Base-by-base conservation (phyloP, 257 asterid species). In the Lantana camara region DNA sequence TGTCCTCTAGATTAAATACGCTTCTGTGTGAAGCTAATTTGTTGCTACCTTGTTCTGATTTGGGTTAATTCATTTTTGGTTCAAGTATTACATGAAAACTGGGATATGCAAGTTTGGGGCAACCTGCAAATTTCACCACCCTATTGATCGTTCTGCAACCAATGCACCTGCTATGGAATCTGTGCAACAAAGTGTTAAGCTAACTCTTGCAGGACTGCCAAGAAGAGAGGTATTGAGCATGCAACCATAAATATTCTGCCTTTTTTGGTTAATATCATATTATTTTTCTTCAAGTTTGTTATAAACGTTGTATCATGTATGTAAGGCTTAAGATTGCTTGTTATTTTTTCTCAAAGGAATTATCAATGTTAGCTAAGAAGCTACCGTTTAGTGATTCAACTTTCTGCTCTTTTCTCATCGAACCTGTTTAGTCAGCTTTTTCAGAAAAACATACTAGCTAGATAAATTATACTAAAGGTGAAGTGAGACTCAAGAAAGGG, bases 81-180 rank as follows among this genome's bases (percentile, higher is more conserved):
- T 72, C 66, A 35, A 91, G 98, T 92, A 73, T 85, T 92, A 89
- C 78, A 86, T 92, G 96, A 92, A 89, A 83, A 89, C 92, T 38
- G 98, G 98, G 71, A 79, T 73, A 37, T 92, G 98, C 86, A 92
- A 86, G 82, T 89, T 79, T 74, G 96, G 85, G 20, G 80, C 74
- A 24, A 89, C 32, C 82, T 92, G 98, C 88, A 89, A 34, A 82
- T 92, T 78, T 82, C 95, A 92, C 79, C 98, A 92, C 74, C 98
- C 98, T 47, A 44, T 86, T 48, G 95, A 91, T 69, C 88, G 89
- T 50, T 66, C 91, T 47, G 77, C 82, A 41, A 75, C 85, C 34
- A 45, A 53, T 21, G 63, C 74, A 57, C 67, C 80, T 35, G 71
- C 66, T 38, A 45, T 40, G 60, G 94, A 84, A 57, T 70, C 73